Base-by-base conservation (phyloP, 2,329 filamentous ascomycete genomes). In the Niveomyces coronatus region DNA sequence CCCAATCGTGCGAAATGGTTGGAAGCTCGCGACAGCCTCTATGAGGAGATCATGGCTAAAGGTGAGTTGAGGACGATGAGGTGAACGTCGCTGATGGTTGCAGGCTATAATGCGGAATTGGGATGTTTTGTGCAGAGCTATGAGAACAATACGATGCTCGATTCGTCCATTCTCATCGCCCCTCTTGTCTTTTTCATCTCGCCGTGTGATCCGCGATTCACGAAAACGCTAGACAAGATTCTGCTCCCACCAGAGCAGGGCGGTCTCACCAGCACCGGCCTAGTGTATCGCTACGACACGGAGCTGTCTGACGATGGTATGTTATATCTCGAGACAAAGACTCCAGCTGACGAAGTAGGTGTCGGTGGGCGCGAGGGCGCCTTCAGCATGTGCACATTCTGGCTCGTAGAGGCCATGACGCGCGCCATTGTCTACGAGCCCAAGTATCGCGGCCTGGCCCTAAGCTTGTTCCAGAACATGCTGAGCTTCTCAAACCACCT, bases 351-450 rank as follows among this genome's bases (percentile, higher is more conserved):
- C 8, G 3, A n/a, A n/a, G 40, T 46, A 82, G 79, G 81, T 20
- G 79, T 87, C 8, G 80, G 81, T 26, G 82, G 82, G 14, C 68
- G 71, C 36, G 82, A 87, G 58, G 83, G 83, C 16, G 81, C 82
- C 15, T 87, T 87, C 53, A 78, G 72, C 51, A 86, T 87, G 81
- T 85, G 82, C 52, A 87, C 82, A 1, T 87, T 87, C 55, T 87
- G 83, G 83, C 72, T 86, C 1, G 80, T 87, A 10, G 83, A 87
- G 58, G 81, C 82, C 17, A 70, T 87, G 60, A 84, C 81, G 20
- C 70, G 82, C 22, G 81, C 81, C 46, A 63, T 71, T 47, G 62
- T 67, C 33, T 80, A 82, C 54, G 76, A 83, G 46, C 63, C 65
- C n/a, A 77, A 73, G 45, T 82, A 83, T 47, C 61, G 79, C 15